These are phyloP conservation scores for Botrytis byssoidea DNA, from an alignment of 2,329 filamentous ascomycete species.

Conservation along the genomic window DNA sequence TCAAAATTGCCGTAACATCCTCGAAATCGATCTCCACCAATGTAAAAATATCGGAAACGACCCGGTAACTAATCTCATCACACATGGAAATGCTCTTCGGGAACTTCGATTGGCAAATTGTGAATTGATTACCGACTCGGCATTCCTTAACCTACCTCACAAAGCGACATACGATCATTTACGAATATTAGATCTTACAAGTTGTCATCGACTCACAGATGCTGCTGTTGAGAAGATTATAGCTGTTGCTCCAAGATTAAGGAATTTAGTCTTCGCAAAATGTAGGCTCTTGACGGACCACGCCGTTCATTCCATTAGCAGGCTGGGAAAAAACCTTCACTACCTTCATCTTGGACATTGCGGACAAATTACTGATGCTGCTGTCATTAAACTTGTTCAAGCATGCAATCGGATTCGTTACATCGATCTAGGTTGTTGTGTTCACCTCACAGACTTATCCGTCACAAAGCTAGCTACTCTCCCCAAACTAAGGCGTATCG, in stretches of 20 bases:
- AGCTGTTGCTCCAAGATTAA: slow-evolving; percentile 76
- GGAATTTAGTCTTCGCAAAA: slow-evolving; percentile 92
- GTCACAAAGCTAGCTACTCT: slow-evolving; percentile 80
- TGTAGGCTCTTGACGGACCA: slow-evolving; percentile 89
- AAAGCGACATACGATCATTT: slow-evolving; percentile 77
- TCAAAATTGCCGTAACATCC: slow-evolving; percentile 81
- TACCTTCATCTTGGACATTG: slow-evolving; percentile 97
- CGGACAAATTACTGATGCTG: slow-evolving; percentile 82
- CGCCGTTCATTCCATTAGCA: slow-evolving; percentile 82
- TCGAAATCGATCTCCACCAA: slow-evolving; percentile 93
- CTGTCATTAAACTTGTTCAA: slow-evolving; percentile 79
- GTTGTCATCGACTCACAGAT: slow-evolving; percentile 80
- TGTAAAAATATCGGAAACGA: slow-evolving; percentile 78
- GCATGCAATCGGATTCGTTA: slow-evolving; percentile 92
- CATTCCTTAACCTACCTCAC: slow-evolving; percentile 75
- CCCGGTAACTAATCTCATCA: slow-evolving; percentile 77
- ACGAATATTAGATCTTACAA: slow-evolving; percentile 90
- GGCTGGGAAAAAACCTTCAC: slow-evolving; percentile 91
- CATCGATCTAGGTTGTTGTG: slow-evolving; percentile 96
- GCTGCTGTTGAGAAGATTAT: slow-evolving; percentile 87
- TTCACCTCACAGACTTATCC: slow-evolving; percentile 81
- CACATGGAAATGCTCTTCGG: slow-evolving; percentile 77
- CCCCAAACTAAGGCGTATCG: slow-evolving; percentile 91
- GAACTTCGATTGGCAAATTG: slow-evolving; percentile 88
- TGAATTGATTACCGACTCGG: slow-evolving; percentile 78